Percentiles rank a stretch among this genome's conserved stretches.
Conservation (phyloP, 176 grass and related monocot genomes). For the bread wheat (Triticum aestivum) region IWGSC_CS_RefSeq_v2.1 NC_057814.1:163381629-163382128, state of each 20-base stretch:
- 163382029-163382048: constrained; percentile 89
- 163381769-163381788: constrained; percentile 91
- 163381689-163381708: constrained; percentile 98
- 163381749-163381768: constrained; percentile 96
- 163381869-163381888: constrained; percentile 67
- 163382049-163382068: constrained; percentile 74
- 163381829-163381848: constrained; percentile 83
- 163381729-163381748: constrained; percentile 92
- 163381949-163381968: neutral
- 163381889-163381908: constrained; percentile 90
- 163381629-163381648: constrained; percentile 79
- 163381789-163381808: constrained; percentile 95
- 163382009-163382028: constrained; percentile 74
- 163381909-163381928: constrained; percentile 76
- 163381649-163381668: constrained; percentile 80
- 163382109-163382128: neutral
- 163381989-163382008: neutral
- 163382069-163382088: constrained; percentile 75
- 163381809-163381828: constrained; percentile 97
- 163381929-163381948: constrained; percentile 18
- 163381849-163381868: constrained; percentile 73
- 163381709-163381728: constrained; percentile 80
- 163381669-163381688: constrained; percentile 67
- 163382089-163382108: neutral
- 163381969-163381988: neutral